Evolutionary conservation across 23 red algal species (phyloP).

Genomic region (Gracilaria vermiculophylla): DNA sequence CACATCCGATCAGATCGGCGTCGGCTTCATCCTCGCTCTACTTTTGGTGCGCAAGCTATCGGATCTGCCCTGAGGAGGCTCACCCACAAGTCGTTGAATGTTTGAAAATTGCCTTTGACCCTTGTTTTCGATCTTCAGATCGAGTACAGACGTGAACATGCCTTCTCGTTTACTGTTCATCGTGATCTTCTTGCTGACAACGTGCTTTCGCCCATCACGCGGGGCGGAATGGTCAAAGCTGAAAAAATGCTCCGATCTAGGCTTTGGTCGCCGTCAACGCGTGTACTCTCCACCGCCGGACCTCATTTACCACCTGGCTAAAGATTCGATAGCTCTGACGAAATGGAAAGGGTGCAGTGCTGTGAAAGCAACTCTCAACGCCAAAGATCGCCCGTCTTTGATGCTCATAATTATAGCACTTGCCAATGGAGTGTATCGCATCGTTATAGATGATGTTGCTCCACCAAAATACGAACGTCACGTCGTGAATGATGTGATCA

Average conservation of each 20-base stretch:
- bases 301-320: background rate
- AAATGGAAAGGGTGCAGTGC: conserved; percentile 36
- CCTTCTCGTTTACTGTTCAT: background rate
- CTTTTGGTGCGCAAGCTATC: background rate
- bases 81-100: background rate
- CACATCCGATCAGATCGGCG: too few species aligned
- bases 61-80: background rate
- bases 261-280: conserved; percentile 70
- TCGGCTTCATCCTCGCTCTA: too few species aligned
- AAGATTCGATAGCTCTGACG: conserved; percentile 1
- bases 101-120: background rate
- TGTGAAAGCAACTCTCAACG: conserved; percentile 9
- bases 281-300: background rate
- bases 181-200: background rate
- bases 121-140: background rate
- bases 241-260: conserved; percentile 51
- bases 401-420: conserved; percentile 10
- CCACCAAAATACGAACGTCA: background rate
- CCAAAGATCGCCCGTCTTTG: conserved; percentile 31
- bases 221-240: conserved; percentile 66
- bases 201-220: background rate
- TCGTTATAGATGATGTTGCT: conserved; percentile 20
- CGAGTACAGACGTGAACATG: background rate
- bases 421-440: conserved; percentile 43
- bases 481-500: conserved; percentile 34